Evolutionary conservation across 2,329 filamentous ascomycete species (phyloP), one percentile per base, ranked within the genome.

Genomic region (Hortaea werneckii): DNA sequence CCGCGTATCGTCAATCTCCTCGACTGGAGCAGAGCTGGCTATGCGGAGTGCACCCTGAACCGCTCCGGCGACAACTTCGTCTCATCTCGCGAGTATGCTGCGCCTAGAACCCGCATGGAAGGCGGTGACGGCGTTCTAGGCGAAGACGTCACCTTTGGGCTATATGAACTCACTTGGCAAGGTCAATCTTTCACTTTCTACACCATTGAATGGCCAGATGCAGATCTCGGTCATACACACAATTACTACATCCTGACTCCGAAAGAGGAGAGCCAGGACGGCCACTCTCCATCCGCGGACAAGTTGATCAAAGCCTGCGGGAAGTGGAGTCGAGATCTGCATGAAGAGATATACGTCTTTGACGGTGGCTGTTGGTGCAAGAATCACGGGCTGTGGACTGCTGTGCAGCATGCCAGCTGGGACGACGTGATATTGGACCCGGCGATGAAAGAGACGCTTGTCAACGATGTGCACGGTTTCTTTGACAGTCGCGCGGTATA

Each of bases 361-460:
- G 80, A 85, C 51, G 58, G 70, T 20, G 78, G 78, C 5, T 67
- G 47, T 30, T 85, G 80, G 80, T 63, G 70, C 54, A 83, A 82
- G 64, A 77, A 68, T 56, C 64, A 63, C 3, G 75, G 78, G 46
- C 66, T 85, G 26, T 85, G 71, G 62, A 55, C 72, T 5, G 78
- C 71, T 54, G 64, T 73, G n/a, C 67, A 70, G 55, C 71, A 73
- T 35, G 64, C 76, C 0, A 68, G 67, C 13, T 85, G 80, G 80
- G 73, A 78, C 7, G 72, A 75, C 51, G 80, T 85, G 5, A 83
- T 85, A 42, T 67, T 85, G 5, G 76, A 82, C 29, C 64, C 73
- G 29, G 66, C 66, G 5, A 81, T 81, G 74, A 85, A 85, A 66
- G 69, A 74, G 50, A 65, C 72, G 5, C 68, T 85, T 42, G 76